Conservation (phyloP, 2,329 filamentous ascomycete genomes). For the Nectriaceae sp. region DNA sequence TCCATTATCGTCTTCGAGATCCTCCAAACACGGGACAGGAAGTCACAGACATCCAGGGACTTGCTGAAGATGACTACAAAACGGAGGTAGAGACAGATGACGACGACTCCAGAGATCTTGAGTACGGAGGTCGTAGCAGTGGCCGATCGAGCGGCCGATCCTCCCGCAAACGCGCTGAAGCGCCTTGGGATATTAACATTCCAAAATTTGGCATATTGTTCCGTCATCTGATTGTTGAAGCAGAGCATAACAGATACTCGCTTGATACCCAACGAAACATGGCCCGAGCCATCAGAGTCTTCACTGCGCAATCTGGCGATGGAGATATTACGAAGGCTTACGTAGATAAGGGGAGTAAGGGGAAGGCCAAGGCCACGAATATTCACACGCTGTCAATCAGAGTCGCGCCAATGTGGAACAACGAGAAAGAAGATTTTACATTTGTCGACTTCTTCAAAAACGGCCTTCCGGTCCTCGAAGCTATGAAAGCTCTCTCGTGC, state of each 20-base stretch:
- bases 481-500: slow-evolving; percentile 35
- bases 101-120: not conserved
- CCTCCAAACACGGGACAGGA: slow-evolving; percentile 11
- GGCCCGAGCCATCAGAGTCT: slow-evolving; percentile 39
- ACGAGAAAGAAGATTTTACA: slow-evolving; percentile 27
- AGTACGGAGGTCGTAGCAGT: not conserved
- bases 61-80: slow-evolving; percentile 18
- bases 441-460: slow-evolving; percentile 39
- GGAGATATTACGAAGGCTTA: slow-evolving; percentile 16
- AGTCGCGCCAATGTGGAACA: slow-evolving; percentile 33
- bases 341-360: slow-evolving; percentile 8
- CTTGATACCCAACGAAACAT: slow-evolving; percentile 31
- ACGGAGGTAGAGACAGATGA: slow-evolving; percentile 6
- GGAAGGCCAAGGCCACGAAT: slow-evolving; percentile 10
- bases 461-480: slow-evolving; percentile 29
- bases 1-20: slow-evolving; percentile 49
- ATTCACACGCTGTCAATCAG: slow-evolving; percentile 47
- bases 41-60: slow-evolving; percentile 14
- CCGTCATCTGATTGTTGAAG: slow-evolving; percentile 43
- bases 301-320: slow-evolving; percentile 25
- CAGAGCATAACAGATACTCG: slow-evolving; percentile 42
- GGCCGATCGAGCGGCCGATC: not conserved
- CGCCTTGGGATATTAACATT: slow-evolving; percentile 31
- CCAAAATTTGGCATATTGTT: slow-evolving; percentile 41
- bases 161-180: not conserved